Evolutionary conservation across 2,329 filamentous ascomycete genomes (phyloP).

Genomic region (Sclerotinia spermophila): DNA sequence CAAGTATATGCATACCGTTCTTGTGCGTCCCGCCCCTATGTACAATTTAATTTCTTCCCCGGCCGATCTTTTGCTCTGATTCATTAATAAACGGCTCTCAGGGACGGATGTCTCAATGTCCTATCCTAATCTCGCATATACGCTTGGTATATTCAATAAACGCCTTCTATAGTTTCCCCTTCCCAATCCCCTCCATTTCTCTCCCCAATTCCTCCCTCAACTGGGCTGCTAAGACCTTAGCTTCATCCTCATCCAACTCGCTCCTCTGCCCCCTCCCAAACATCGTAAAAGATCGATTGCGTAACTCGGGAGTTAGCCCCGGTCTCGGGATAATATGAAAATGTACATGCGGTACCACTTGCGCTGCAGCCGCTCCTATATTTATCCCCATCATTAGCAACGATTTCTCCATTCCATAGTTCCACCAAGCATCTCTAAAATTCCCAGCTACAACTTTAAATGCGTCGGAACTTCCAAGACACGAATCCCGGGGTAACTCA

Average conservation of each 20-base stretch:
- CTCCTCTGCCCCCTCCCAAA: constrained; percentile 71
- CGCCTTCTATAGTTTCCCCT: constrained; percentile 27
- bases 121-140: not conserved
- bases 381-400: constrained; percentile 16
- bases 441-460: not conserved
- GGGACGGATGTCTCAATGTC: not conserved
- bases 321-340: constrained; percentile 92
- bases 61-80: not conserved
- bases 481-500: constrained; percentile 34
- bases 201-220: constrained; percentile 49
- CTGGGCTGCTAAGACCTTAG: constrained; percentile 52
- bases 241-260: constrained; percentile 76
- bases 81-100: not conserved
- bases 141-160: not conserved
- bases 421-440: not conserved
- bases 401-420: not conserved
- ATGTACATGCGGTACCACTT: constrained; percentile 90
- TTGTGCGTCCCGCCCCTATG: not conserved
- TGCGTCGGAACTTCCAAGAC: not conserved
- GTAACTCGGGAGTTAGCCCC: constrained; percentile 50
- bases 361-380: constrained; percentile 72
- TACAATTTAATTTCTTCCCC: not conserved
- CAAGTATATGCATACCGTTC: not conserved
- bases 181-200: constrained; percentile 41
- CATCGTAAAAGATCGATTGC: constrained; percentile 67